Conservation (phyloP, 2,329 filamentous ascomycete genomes). For the Cladophialophora bantiana region DNA sequence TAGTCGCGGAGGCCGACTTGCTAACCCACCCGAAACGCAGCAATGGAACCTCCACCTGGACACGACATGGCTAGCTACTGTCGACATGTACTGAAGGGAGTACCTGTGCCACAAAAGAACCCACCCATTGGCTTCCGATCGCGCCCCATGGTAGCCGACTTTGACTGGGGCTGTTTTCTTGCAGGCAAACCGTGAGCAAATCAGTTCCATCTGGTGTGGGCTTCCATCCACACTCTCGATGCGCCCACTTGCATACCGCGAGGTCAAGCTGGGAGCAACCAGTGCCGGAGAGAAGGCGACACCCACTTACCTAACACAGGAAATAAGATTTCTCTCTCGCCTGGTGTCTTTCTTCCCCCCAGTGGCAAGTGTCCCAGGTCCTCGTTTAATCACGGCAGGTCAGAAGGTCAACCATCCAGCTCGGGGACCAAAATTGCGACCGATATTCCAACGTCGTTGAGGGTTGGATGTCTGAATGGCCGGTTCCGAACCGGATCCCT, state of each 20-base stretch:
- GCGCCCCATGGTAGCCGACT: not conserved
- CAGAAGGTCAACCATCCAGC: too few relatives aligned
- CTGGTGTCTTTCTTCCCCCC: not conserved
- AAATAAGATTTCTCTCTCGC: not conserved
- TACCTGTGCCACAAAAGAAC: not conserved
- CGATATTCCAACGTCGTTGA: not conserved
- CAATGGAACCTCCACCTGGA: not conserved
- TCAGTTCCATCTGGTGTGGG: too few relatives aligned
- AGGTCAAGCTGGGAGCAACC: too few relatives aligned
- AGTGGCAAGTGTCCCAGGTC: not conserved
- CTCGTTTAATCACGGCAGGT: too few relatives aligned
- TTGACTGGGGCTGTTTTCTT: not conserved
- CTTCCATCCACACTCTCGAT: not conserved
- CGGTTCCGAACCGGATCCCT: not conserved
- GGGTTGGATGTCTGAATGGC: not conserved
- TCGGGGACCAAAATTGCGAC: not conserved
- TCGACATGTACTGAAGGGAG: not conserved
- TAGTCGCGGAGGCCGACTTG: not conserved
- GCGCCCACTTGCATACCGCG: not conserved
- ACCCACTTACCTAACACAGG: not conserved
- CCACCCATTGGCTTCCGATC: not conserved
- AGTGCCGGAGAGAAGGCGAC: not conserved
- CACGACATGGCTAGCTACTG: not conserved
- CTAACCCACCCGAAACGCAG: not conserved
- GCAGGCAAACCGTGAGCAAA: not conserved